Conservation (phyloP, 345 rosid species). For the Hibiscus syriacus region DNA sequence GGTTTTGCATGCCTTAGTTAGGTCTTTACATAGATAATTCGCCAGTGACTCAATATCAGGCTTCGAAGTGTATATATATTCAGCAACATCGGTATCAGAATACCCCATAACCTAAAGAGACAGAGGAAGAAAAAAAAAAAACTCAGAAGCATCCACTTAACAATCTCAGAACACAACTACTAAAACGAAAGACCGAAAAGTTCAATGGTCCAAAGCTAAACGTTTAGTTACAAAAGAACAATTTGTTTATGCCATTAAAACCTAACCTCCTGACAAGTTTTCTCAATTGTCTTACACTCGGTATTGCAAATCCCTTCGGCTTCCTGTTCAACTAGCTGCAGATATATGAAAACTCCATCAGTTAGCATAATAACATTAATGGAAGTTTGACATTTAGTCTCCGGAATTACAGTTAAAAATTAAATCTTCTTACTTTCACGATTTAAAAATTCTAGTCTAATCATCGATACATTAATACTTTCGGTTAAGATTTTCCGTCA, state of each 20-base stretch:
- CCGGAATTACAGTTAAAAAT: too few species aligned
- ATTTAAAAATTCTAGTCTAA: too few species aligned
- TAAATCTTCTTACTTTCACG: too few species aligned
- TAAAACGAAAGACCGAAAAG: background rate
- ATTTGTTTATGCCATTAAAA: background rate
- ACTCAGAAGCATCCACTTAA: too few species aligned
- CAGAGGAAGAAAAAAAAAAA: too few species aligned
- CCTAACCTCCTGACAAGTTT: conserved; percentile 56
- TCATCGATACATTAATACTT: too few species aligned
- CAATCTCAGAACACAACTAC: background rate
- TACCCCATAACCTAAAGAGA: conserved; percentile 79
- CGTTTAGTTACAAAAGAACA: background rate
- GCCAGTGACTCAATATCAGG: conserved; percentile 51
- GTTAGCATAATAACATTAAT: conserved; percentile 6
- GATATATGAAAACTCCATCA: background rate
- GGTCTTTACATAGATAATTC: conserved; percentile 71
- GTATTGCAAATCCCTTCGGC: conserved; percentile 87
- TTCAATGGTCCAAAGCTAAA: background rate
- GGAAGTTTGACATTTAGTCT: background rate
- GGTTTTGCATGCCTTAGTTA: conserved; percentile 54
- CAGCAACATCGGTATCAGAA: conserved; percentile 91
- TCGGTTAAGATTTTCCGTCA: too few species aligned
- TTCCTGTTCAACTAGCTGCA: conserved; percentile 78
- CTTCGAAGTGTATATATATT: conserved; percentile 62
- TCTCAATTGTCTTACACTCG: conserved; percentile 88